phyloP scores from a whole-genome alignment of 768 basidiomycete genomes.

The Psilocybe azurescens region DNA sequence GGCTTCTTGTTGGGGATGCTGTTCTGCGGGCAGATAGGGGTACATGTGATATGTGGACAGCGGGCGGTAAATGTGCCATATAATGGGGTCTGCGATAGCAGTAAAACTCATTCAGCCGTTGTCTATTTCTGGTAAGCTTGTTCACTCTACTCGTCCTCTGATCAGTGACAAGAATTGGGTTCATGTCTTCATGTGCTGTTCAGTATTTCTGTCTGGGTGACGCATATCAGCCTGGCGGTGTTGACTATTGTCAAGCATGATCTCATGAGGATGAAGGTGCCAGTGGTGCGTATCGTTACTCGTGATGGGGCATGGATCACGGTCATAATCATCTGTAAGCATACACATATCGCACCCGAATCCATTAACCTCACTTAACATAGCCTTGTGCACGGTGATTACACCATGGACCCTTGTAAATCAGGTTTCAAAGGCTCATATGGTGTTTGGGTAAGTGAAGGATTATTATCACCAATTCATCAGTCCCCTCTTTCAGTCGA shows the following conservation, averaged over 20 bases:
- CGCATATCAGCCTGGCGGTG: conserved; percentile 9
- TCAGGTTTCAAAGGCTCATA: conserved; percentile 11
- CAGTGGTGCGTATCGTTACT: conserved; percentile 13
- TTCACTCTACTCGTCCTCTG: background rate
- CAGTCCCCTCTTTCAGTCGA: too few species aligned
- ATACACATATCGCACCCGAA: background rate
- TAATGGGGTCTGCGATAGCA: conserved; percentile 12
- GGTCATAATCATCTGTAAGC: conserved; percentile 10
- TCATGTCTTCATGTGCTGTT: background rate
- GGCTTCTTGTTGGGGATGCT: background rate
- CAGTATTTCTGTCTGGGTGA: conserved; percentile 17
- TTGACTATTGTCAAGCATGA: conserved; percentile 6
- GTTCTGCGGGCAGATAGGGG: conserved; percentile 1
- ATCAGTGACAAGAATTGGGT: too few species aligned
- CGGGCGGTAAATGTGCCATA: conserved; percentile 9
- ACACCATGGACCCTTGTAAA: conserved; percentile 10
- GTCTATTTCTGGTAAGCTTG: conserved; percentile 14
- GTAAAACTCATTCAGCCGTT: conserved; percentile 5
- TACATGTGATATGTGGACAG: background rate
- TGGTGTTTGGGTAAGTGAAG: conserved; percentile 11
- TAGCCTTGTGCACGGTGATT: conserved; percentile 10
- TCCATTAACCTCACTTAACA: background rate
- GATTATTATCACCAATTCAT: too few species aligned
- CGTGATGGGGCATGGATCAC: conserved; percentile 15
- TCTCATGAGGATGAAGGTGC: conserved; percentile 5